Conservation (phyloP, 2,329 filamentous ascomycete genomes). For the Microsporum canis region DNA sequence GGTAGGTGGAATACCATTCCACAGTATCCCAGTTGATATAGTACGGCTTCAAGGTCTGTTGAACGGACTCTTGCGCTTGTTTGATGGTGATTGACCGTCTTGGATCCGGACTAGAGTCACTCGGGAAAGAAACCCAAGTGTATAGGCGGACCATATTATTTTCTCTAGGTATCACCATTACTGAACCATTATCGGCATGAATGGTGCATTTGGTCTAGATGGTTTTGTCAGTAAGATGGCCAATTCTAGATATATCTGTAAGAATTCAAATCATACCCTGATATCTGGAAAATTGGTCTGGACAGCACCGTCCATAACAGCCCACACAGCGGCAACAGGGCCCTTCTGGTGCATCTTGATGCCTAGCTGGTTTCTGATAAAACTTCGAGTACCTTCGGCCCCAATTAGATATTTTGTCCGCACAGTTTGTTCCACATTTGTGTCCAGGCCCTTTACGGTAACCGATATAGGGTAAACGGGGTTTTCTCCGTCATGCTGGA, state of each 20-base stretch:
- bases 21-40: conserved; percentile 52
- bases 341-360: conserved; percentile 51
- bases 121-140: conserved; percentile 51
- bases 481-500: conserved; percentile 53
- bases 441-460: conserved; percentile 40
- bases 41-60: conserved; percentile 50
- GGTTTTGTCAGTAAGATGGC: not conserved
- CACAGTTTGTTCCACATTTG: conserved; percentile 34
- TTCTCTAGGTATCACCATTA: conserved; percentile 70
- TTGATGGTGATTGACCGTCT: conserved; percentile 49
- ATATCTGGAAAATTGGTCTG: conserved; percentile 67
- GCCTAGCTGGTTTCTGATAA: conserved; percentile 47
- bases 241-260: conserved; percentile 38
- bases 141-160: conserved; percentile 41
- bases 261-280: conserved; percentile 66
- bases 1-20: conserved; percentile 56
- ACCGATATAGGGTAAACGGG: conserved; percentile 56
- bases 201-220: conserved; percentile 48
- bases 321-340: conserved; percentile 61
- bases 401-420: conserved; percentile 60
- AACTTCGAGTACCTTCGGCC: conserved; percentile 58
- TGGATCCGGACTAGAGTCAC: conserved; percentile 50
- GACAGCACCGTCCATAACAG: conserved; percentile 66
- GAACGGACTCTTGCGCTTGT: conserved; percentile 47
- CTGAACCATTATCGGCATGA: conserved; percentile 62